These are phyloP conservation scores for Aureobasidium leucospermi DNA, from an alignment of 2,329 filamentous ascomycete genomes.

Conservation along the genomic window DNA sequence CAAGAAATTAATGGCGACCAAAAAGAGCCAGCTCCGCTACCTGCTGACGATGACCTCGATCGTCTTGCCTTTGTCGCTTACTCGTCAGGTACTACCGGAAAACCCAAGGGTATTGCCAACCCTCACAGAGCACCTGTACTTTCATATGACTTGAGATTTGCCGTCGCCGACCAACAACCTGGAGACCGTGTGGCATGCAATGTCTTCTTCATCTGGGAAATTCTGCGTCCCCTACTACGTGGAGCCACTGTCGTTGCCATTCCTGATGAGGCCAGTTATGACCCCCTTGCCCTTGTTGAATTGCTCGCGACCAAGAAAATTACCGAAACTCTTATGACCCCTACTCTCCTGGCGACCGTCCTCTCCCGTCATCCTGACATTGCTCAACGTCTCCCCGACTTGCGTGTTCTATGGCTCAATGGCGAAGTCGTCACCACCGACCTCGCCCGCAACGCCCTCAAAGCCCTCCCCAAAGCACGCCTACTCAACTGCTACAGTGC, in stretches of 20 bases:
- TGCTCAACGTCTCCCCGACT: constrained; percentile 53
- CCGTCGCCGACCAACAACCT: constrained; percentile 58
- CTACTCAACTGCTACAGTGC: constrained; percentile 76
- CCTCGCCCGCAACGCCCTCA: constrained; percentile 60
- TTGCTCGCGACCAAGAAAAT: constrained; percentile 58
- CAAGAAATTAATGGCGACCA: constrained; percentile 20
- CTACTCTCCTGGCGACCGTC: constrained; percentile 68
- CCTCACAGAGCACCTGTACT: constrained; percentile 65
- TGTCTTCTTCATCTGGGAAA: constrained; percentile 84
- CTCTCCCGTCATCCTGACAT: constrained; percentile 63
- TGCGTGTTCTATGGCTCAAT: constrained; percentile 71
- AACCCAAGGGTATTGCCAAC: constrained; percentile 77
- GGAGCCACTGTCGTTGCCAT: constrained; percentile 70
- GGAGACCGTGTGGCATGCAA: constrained; percentile 80
- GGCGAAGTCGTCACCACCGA: constrained; percentile 77
- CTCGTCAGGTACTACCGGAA: constrained; percentile 69
- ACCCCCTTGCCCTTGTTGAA: constrained; percentile 66
- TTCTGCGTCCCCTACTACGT: constrained; percentile 65
- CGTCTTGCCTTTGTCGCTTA: constrained; percentile 74
- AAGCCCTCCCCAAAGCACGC: constrained; percentile 60
- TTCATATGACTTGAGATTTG: constrained; percentile 68
- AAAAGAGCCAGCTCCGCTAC: constrained; percentile 41
- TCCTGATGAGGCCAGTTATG: constrained; percentile 70
- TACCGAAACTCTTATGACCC: constrained; percentile 78
- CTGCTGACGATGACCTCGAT: constrained; percentile 62